Conservation (phyloP, 106 monocot genomes). For the Vanilla planifolia region DNA sequence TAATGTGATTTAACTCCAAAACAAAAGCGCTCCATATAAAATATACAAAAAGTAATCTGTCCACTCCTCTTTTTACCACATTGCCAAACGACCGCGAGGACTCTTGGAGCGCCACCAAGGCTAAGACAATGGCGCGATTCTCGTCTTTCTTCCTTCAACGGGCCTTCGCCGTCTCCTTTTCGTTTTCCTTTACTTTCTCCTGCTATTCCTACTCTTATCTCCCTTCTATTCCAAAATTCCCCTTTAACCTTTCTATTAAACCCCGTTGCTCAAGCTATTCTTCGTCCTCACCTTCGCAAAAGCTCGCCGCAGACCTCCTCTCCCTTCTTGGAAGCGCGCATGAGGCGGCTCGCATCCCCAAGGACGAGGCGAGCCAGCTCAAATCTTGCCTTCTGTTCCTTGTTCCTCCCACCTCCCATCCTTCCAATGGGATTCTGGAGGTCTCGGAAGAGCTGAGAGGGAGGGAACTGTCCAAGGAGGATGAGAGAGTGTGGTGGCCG, state of each 20-base stretch:
- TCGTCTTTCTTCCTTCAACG: conserved; percentile 14
- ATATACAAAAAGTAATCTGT: too few relatives aligned
- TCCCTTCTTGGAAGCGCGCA: conserved; percentile 41
- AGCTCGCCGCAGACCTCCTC: conserved; percentile 37
- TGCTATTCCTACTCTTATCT: conserved; percentile 7
- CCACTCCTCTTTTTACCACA: too few relatives aligned
- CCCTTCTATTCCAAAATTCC: neutral
- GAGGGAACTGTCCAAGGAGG: conserved; percentile 16
- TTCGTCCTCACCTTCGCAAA: neutral
- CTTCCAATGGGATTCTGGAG: conserved; percentile 1
- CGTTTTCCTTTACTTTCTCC: conserved; percentile 1
- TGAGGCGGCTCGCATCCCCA: conserved; percentile 29
- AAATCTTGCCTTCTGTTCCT: conserved; percentile 82
- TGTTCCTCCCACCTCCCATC: conserved; percentile 29
- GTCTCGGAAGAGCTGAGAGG: conserved; percentile 4
- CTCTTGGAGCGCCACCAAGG: too few relatives aligned
- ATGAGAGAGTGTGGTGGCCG: conserved; percentile 74
- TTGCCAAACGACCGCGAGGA: too few relatives aligned
- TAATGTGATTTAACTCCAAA: too few relatives aligned
- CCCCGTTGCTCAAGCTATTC: conserved; percentile 7
- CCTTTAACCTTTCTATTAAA: conserved; percentile 3
- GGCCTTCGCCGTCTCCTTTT: conserved; percentile 30
- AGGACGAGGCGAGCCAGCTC: conserved; percentile 31
- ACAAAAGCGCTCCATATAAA: too few relatives aligned
- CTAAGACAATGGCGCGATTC: too few relatives aligned